phyloP scores from a whole-genome alignment of 2,329 filamentous ascomycete genomes.

The Sarocladium kiliense region DNA sequence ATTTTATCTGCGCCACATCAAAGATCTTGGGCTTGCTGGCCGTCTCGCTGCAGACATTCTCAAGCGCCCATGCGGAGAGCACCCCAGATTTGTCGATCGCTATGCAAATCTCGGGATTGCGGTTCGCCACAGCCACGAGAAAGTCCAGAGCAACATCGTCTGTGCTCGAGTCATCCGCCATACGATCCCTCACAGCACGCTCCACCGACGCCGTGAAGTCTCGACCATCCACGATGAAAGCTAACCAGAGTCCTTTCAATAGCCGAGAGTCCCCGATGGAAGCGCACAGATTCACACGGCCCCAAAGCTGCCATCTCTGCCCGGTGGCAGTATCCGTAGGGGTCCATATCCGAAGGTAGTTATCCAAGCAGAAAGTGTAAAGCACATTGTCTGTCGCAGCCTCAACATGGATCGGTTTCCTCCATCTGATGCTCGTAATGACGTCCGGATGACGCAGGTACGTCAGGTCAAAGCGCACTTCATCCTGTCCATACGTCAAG shows the following conservation, averaged over 20 bases:
- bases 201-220: slow-evolving; percentile 77
- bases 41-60: slow-evolving; percentile 72
- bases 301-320: slow-evolving; percentile 74
- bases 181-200: slow-evolving; percentile 59
- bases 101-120: slow-evolving; percentile 80
- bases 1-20: slow-evolving; percentile 75
- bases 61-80: slow-evolving; percentile 89
- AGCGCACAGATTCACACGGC: slow-evolving; percentile 68
- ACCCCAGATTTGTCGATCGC: slow-evolving; percentile 77
- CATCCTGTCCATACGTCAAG: slow-evolving; percentile 74
- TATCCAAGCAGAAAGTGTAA: slow-evolving; percentile 83
- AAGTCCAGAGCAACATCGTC: slow-evolving; percentile 74
- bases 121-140: slow-evolving; percentile 79
- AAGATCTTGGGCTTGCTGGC: slow-evolving; percentile 67
- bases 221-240: slow-evolving; percentile 76
- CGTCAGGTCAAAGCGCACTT: slow-evolving; percentile 82
- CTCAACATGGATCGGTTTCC: slow-evolving; percentile 68
- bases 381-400: slow-evolving; percentile 81
- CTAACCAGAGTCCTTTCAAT: slow-evolving; percentile 27
- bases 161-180: slow-evolving; percentile 50
- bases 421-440: slow-evolving; percentile 85
- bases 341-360: slow-evolving; percentile 77
- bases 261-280: slow-evolving; percentile 52
- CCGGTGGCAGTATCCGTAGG: slow-evolving; percentile 66
- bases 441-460: slow-evolving; percentile 81